A percentile compares a stretch with the other conserved stretches of the same genome.
These are phyloP conservation scores for Pseudocercospora vitis DNA, from an alignment of 2,329 filamentous ascomycete species.

Conservation along the genomic window DNA sequence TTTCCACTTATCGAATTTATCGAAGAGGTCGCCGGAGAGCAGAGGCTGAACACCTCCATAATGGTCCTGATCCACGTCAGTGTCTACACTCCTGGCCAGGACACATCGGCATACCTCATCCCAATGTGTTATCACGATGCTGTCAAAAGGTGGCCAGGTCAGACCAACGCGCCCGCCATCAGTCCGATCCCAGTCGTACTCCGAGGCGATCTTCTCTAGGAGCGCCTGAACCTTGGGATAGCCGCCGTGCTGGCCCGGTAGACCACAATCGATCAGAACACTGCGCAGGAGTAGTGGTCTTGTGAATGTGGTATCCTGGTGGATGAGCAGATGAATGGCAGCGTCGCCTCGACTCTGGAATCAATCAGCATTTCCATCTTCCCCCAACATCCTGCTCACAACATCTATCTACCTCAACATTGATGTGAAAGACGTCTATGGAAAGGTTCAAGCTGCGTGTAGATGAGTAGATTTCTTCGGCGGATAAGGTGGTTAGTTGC, in stretches of 20 bases:
- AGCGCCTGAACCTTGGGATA: not conserved
- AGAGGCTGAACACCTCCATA: not conserved
- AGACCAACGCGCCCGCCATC: not conserved
- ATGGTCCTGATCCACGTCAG: not conserved
- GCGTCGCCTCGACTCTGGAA: not conserved
- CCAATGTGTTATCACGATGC: not conserved
- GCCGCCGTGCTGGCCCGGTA: not conserved
- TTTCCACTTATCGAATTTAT: not conserved
- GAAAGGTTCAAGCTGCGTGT: not conserved
- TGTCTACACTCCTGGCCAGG: too few species aligned
- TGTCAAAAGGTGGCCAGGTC: not conserved
- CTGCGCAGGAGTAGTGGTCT: not conserved
- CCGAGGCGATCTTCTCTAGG: not conserved
- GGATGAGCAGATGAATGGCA: not conserved
- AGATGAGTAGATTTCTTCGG: not conserved
- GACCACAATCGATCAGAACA: not conserved
- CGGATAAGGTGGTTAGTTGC: not conserved
- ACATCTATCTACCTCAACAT: slow-evolving; percentile 1
- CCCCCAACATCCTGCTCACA: not conserved
- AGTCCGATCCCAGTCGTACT: not conserved
- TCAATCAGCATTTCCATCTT: not conserved
- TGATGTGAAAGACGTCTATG: slow-evolving; percentile 1
- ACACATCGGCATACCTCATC: too few species aligned
- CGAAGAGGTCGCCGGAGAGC: not conserved
- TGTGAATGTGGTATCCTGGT: not conserved